Base-by-base conservation (phyloP, 495 filamentous ascomycete genomes). In the Penicillium bovifimosum region DNA sequence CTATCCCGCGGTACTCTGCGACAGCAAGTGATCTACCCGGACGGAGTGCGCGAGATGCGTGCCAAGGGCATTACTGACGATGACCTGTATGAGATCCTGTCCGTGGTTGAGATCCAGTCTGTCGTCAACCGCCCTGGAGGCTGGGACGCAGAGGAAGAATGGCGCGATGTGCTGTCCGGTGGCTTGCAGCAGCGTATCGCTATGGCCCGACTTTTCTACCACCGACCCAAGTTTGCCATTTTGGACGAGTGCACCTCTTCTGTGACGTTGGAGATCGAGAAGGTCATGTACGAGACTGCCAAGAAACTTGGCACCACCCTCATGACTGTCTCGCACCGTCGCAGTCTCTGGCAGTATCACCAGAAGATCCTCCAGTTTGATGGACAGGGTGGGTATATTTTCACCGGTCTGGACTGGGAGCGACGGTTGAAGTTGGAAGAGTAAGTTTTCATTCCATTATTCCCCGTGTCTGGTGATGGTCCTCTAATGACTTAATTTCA, bases 181-280 rank as follows among this genome's bases (percentile, higher is more conserved):
- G 93, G 93, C 5, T 76, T 96, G 8, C 93, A 98, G 69, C 93
- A 98, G 74, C 83, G 95, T n/a, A 87, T 98, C 27, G 93, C 92
- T 45, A 97, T 97, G 91, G 93, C 93, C 2, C 78, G 93, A 2
- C 78, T 98, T 6, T 97, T 97, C 71, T 98, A 98, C 70, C 95
- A 98, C 70, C 76, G 81, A 3, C 93, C 93, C 3, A 86, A 88
- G 56, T 83, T 79, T 67, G 93, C 93, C 13, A 98, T 98, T 59
- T 75, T 98, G 17, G 93, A 98, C 67, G 93, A 98, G 71, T 98
- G 93, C 72, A 98, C 93, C 2, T 90, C 86, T 42, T 87, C 82
- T 45, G 90, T 97, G 18, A 96, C 95, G 7, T 77, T 96, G 8
- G 91, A 96, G 41, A 91, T 91, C 35, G 93, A 98, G 64, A 87